Percentiles rank a stretch among this genome's conserved stretches.
Conservation (phyloP, 148 eudicot species). For the Cornus controversa region DNA sequence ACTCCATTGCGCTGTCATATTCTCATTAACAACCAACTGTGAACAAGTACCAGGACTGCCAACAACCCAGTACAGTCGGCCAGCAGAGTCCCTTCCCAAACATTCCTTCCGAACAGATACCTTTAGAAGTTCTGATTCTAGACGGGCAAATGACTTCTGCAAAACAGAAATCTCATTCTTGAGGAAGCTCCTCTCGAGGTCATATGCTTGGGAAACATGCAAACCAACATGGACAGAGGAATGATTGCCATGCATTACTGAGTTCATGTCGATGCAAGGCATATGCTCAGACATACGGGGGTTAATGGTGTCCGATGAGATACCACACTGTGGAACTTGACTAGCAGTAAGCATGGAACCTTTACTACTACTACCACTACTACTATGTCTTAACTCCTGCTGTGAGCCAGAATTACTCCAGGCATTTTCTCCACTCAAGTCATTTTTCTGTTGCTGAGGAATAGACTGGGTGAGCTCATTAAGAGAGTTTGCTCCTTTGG, state of each 20-base stretch:
- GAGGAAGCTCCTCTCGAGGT: slow-evolving; percentile 18
- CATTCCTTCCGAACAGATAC: slow-evolving; percentile 39
- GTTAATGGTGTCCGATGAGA: slow-evolving; percentile 2
- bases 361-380: not conserved
- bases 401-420: not conserved
- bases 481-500: not conserved
- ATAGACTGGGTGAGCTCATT: slow-evolving; percentile 6
- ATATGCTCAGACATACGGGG: not conserved
- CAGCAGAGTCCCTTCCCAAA: slow-evolving; percentile 49
- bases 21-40: slow-evolving; percentile 28
- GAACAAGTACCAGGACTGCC: slow-evolving; percentile 23
- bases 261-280: not conserved
- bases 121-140: slow-evolving; percentile 38
- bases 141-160: slow-evolving; percentile 29
- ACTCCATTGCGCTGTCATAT: not conserved
- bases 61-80: slow-evolving; percentile 47
- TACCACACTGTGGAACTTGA: slow-evolving; percentile 7
- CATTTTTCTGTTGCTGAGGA: slow-evolving; percentile 3
- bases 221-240: slow-evolving; percentile 13
- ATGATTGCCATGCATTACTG: slow-evolving; percentile 7
- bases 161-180: slow-evolving; percentile 35
- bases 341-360: not conserved
- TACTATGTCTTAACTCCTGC: not conserved
- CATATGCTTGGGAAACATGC: slow-evolving; percentile 16
- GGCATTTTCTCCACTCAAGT: not conserved